Base-by-base conservation (phyloP, 495 filamentous ascomycete species). In the Aspergillus affinis region DNA sequence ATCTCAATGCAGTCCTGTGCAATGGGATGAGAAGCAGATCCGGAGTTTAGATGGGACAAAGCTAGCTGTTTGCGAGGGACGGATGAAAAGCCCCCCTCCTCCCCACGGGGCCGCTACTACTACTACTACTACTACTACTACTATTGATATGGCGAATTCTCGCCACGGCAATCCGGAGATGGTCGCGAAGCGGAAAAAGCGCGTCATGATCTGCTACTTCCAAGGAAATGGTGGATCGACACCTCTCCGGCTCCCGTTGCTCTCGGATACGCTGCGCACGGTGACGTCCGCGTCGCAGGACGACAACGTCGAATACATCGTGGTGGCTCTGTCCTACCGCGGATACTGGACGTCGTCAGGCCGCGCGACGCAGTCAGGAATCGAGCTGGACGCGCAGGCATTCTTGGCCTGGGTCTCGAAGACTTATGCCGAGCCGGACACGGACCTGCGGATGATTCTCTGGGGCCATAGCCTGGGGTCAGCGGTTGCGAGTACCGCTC, bases 381-480 rank as follows among this genome's bases (percentile, higher is more conserved):
- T 92, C 49, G 80, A 85, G 55, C 70, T 75, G 20, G 90, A 92
- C 69, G 80, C 86, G 1, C 74, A 80, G 50, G 87, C 87, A 8
- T 82, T 86, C 47, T 71, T 88, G 50, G 60, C 72, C n/a, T 85
- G 81, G 77, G 81, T 84, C 41, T 72, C 72, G 29, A 52, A 68
- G 58, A 82, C 58, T 0, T 77, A 74, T 50, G 51, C 57, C 10
- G 44, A 36, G 18, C 64, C 68, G 44, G 61, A 69, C n/a, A 66
- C 52, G 0, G 65, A 70, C 19, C 71, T 79, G 4, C 73, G 79
- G 27, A 45, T 91, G 12, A 65, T 93, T 0, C 67, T 94, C n/a
- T 94, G 90, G 90, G 90, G 90, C 0, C 90, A 94, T 63, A 89
- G 84, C 59, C 86, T 93, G 20, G 91, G 91, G 5, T 82, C 79